A percentile compares a stretch with the other conserved stretches of the same genome.
These are phyloP conservation scores for Stachybotrys elegans DNA, from an alignment of 2,329 filamentous ascomycete species.

Conservation along the genomic window DNA sequence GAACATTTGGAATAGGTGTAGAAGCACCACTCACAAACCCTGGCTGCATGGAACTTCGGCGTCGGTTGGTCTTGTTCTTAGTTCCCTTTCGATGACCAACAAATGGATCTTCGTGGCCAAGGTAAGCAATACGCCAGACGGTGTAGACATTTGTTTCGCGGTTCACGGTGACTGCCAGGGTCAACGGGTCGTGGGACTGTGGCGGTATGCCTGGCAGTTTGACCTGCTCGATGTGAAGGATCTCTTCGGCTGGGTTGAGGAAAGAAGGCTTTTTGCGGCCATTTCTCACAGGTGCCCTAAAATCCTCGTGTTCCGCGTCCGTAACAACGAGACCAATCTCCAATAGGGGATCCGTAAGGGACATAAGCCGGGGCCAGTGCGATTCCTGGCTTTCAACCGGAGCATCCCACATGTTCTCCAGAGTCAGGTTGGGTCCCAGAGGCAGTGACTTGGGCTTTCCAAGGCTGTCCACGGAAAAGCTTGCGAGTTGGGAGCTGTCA, in stretches of 20 bases:
- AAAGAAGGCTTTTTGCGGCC: conserved; percentile 43
- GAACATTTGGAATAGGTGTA: conserved; percentile 69
- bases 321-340: conserved; percentile 81
- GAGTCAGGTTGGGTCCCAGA: conserved; percentile 45
- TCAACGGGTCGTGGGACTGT: conserved; percentile 46
- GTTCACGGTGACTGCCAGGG: conserved; percentile 78
- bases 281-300: conserved; percentile 22
- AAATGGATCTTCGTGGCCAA: conserved; percentile 60
- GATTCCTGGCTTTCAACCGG: conserved; percentile 48
- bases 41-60: conserved; percentile 62
- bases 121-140: conserved; percentile 78
- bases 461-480: conserved; percentile 53
- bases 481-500: conserved; percentile 44
- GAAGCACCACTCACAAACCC: conserved; percentile 68
- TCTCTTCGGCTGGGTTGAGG: conserved; percentile 72
- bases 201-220: conserved; percentile 45
- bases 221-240: conserved; percentile 72
- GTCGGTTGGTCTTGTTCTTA: conserved; percentile 41
- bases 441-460: conserved; percentile 51
- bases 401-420: conserved; percentile 55
- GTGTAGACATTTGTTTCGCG: conserved; percentile 71
- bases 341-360: conserved; percentile 77
- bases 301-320: conserved; percentile 37
- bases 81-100: conserved; percentile 40
- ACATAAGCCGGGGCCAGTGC: conserved; percentile 72